A percentile compares a stretch with the other conserved stretches of the same genome.
Evolutionary conservation across 345 rosid genomes (phyloP).

Genomic region (Luvunga scandens): DNA sequence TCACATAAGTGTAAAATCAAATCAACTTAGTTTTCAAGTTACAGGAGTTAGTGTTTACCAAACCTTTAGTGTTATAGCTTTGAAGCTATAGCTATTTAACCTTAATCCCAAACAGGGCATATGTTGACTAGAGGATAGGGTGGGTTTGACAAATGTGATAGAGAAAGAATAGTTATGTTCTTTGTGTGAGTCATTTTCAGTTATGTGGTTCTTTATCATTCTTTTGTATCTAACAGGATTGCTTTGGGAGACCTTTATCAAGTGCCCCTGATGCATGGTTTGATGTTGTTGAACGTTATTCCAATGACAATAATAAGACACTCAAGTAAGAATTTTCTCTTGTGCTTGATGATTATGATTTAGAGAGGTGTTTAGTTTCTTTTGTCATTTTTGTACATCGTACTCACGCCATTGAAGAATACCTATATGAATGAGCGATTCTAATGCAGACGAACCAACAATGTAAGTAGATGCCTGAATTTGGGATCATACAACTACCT

Average conservation of each 20-base stretch:
- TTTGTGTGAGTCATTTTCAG: neutral
- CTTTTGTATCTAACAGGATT: conserved; percentile 44
- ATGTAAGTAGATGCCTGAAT: conserved; percentile 71
- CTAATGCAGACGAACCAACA: conserved; percentile 67
- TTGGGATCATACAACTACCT: conserved; percentile 97
- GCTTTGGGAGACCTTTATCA: conserved; percentile 79
- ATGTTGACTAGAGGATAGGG: neutral
- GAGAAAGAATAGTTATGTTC: neutral
- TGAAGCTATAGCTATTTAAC: too few species aligned
- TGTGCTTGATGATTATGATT: neutral
- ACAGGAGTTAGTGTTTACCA: too few species aligned
- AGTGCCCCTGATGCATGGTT: conserved; percentile 95
- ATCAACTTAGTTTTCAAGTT: too few species aligned
- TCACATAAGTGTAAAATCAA: too few species aligned
- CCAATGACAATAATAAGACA: conserved; percentile 82
- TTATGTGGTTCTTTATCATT: neutral
- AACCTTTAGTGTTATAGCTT: too few species aligned
- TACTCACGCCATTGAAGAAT: neutral
- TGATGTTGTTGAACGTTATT: conserved; percentile 76
- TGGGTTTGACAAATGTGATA: neutral
- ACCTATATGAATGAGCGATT: neutral
- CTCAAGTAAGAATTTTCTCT: conserved; percentile 48
- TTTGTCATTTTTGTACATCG: neutral
- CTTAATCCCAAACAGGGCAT: too few species aligned
- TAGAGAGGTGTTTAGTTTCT: neutral